phyloP scores from a whole-genome alignment of 2,329 filamentous ascomycete species.

The Colletotrichum trifolii region DNA sequence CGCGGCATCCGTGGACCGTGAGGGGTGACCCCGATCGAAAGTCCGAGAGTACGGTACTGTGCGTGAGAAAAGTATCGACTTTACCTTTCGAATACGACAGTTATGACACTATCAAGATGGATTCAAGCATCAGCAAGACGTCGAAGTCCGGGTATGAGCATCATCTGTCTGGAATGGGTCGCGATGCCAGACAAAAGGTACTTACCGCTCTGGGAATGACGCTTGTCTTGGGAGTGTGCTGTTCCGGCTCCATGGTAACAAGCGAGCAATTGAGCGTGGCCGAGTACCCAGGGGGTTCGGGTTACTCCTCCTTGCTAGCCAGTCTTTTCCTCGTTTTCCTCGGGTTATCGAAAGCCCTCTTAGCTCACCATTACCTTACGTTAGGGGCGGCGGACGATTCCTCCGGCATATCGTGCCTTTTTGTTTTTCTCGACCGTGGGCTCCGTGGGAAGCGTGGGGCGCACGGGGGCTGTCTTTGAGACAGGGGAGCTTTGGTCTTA shows the following conservation, averaged over 20 bases:
- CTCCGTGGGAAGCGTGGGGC: conserved; percentile 14
- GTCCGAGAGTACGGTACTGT: background rate
- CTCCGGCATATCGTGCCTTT: conserved; percentile 7
- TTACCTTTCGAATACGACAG: conserved; percentile 27
- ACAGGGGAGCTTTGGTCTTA: conserved; percentile 9
- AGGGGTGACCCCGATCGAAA: background rate
- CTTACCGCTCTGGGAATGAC: conserved; percentile 31
- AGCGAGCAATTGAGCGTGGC: background rate
- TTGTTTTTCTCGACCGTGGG: conserved; percentile 22
- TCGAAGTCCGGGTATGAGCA: background rate
- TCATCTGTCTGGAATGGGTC: background rate
- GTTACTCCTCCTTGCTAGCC: background rate
- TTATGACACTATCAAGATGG: conserved; percentile 23
- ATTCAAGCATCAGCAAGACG: background rate
- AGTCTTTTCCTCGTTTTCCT: background rate
- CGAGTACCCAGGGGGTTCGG: background rate
- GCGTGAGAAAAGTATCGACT: background rate
- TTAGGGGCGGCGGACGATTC: background rate
- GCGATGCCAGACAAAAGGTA: conserved; percentile 6
- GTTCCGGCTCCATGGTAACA: conserved; percentile 13
- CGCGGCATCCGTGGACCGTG: background rate
- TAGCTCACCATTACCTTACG: background rate
- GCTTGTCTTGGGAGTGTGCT: conserved; percentile 22
- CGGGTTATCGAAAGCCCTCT: background rate
- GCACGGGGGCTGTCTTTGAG: conserved; percentile 11